Evolutionary conservation across 2,329 filamentous ascomycete species (phyloP).

Genomic region (Cercospora sp.): DNA sequence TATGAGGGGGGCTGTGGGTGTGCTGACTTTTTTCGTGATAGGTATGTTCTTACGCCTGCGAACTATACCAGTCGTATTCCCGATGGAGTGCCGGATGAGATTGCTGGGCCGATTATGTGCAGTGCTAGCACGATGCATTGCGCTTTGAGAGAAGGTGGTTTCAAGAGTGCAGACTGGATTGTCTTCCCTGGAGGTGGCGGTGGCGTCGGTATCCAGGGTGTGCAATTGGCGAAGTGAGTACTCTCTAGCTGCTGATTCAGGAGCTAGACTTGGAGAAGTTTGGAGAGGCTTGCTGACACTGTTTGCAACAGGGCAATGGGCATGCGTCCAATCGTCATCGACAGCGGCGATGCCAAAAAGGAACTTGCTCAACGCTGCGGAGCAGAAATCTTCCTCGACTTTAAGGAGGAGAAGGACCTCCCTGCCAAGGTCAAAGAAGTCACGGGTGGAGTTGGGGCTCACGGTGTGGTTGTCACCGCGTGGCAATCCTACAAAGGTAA

Average conservation of each 20-base stretch:
- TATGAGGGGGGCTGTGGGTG: background rate
- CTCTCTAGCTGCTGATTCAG: background rate
- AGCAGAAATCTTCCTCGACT: constrained; percentile 58
- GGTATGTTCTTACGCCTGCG: constrained; percentile 58
- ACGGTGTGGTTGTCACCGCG: constrained; percentile 45
- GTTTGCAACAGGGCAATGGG: constrained; percentile 50
- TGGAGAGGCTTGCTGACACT: background rate
- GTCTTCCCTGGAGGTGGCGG: constrained; percentile 58
- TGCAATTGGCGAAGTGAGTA: constrained; percentile 40
- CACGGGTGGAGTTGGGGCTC: constrained; percentile 50
- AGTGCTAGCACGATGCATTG: constrained; percentile 60
- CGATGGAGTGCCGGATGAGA: constrained; percentile 55
- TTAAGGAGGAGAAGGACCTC: constrained; percentile 45
- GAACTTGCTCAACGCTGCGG: constrained; percentile 51
- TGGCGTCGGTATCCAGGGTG: constrained; percentile 59
- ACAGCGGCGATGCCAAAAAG: constrained; percentile 52
- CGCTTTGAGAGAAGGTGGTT: constrained; percentile 54
- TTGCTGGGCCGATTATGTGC: constrained; percentile 64
- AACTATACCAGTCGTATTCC: constrained; percentile 58
- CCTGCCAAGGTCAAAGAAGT: constrained; percentile 48
- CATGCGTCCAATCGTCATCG: constrained; percentile 57
- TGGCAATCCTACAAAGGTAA: constrained; percentile 29
- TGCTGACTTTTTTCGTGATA: background rate
- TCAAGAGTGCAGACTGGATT: constrained; percentile 56
- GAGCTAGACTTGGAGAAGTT: background rate